Evolutionary conservation across 257 asterid species (phyloP).

Genomic region (Solanum bulbocastanum): DNA sequence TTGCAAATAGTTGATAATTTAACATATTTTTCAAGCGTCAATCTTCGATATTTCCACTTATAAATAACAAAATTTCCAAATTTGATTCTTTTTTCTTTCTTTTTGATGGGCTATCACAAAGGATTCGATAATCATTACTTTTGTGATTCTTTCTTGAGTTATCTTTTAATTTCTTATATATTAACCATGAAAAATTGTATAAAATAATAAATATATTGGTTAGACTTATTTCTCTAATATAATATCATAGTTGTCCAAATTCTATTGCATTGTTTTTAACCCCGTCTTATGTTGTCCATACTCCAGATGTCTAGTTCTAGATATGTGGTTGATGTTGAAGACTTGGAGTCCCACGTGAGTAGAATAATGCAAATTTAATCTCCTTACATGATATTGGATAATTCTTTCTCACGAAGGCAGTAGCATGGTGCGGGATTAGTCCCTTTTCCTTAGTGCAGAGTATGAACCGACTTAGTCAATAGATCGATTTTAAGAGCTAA

Average conservation of each 20-base stretch:
- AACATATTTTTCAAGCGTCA: neutral
- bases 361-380: neutral
- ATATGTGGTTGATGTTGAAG: neutral
- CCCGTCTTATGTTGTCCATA: neutral
- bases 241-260: neutral
- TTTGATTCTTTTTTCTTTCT: no score
- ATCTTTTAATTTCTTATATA: no score
- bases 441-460: neutral
- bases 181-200: no score
- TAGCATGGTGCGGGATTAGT: neutral
- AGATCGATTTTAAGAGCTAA: neutral
- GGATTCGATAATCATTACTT: no score
- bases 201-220: neutral
- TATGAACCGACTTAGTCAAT: neutral
- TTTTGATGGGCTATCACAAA: no score
- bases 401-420: neutral
- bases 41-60: neutral
- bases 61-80: no score
- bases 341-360: neutral
- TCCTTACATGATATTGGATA: neutral
- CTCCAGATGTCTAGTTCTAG: neutral
- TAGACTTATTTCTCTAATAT: neutral
- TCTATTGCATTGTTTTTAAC: neutral
- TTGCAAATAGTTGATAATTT: neutral
- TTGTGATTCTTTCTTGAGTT: no score